Evolutionary conservation across 768 basidiomycete genomes (phyloP), one percentile per base, ranked within the genome.

Genomic region (Lentinula guzmanii): DNA sequence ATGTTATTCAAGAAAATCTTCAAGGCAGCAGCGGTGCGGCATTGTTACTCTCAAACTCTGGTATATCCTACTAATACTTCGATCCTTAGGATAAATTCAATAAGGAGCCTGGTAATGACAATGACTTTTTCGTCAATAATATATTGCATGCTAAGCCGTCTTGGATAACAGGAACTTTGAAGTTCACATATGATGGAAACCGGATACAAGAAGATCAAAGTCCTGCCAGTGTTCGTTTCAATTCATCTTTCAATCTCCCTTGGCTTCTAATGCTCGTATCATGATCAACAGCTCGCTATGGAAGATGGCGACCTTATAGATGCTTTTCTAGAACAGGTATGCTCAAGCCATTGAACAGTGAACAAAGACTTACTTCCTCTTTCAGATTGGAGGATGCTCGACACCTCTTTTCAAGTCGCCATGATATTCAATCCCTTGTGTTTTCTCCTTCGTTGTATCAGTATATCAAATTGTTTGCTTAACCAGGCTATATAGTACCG

Each of bases 1-100:
- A 89, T 82, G 77, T 75, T 76, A n/a, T 87, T 89, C 65, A 70
- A 74, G 42, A 89, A 88, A 71, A 82, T 88, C 28, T 88, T 89
- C 61, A 79, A 84, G 16, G 86, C 85, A 15, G 83, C 84, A 1
- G 84, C 87, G 78, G 87, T 87, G 65, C 24, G 81, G 75, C 3
- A 1, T 8, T n/a, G 37, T 28, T 45, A 21, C 8, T 51, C 16
- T 16, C 24, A 3, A 13, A 34, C 3, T 46, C 58, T n/a, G 9
- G 31, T 37, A 5, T 42, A 18, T 51, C 7, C 15, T 42, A 15
- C 37, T 35, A 15, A 45, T 35, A 2, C 33, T 51, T 51, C 48
- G 15, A 42, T 52, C 33, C 35, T 6, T 33, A 88, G 86, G 79
- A 84, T 78, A 76, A 78, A 34, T 87, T 87, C 64, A 72, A 71